Evolutionary conservation across 345 rosid species (phyloP).

Genomic region (Citrus mangshanensis): DNA sequence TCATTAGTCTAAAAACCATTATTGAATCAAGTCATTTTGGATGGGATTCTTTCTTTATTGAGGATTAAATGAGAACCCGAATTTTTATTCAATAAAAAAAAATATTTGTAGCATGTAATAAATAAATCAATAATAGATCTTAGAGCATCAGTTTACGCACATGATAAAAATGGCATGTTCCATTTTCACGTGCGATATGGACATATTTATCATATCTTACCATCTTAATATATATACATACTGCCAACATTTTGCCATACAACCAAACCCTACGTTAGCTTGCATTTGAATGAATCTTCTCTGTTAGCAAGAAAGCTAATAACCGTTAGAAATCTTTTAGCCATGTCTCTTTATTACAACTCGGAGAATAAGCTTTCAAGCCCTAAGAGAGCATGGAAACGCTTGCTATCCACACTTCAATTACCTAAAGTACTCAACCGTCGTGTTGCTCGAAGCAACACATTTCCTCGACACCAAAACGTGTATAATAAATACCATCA

Average conservation of each 20-base stretch:
- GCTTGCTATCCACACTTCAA: not conserved
- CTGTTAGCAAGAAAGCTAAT: too few relatives aligned
- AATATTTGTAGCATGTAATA: not conserved
- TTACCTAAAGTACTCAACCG: not conserved
- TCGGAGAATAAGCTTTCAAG: conserved; percentile 4
- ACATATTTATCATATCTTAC: not conserved
- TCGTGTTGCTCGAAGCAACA: not conserved
- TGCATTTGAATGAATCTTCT: not conserved
- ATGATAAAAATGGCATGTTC: not conserved
- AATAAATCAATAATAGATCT: not conserved
- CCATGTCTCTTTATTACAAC: not conserved
- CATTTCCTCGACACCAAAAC: not conserved
- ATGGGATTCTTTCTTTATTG: not conserved
- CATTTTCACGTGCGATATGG: not conserved
- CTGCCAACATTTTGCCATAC: not conserved
- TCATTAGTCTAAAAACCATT: not conserved
- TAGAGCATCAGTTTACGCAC: not conserved
- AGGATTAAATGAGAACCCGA: not conserved
- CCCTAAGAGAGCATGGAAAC: conserved; percentile 7
- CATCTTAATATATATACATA: not conserved
- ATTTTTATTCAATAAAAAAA: not conserved
- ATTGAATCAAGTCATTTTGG: not conserved
- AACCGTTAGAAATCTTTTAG: not conserved
- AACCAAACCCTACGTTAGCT: not conserved
- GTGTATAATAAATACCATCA: not conserved